Evolutionary conservation across 2,329 filamentous ascomycete species (phyloP), one percentile per base, ranked within the genome.

Genomic region (Eutypella sp.): DNA sequence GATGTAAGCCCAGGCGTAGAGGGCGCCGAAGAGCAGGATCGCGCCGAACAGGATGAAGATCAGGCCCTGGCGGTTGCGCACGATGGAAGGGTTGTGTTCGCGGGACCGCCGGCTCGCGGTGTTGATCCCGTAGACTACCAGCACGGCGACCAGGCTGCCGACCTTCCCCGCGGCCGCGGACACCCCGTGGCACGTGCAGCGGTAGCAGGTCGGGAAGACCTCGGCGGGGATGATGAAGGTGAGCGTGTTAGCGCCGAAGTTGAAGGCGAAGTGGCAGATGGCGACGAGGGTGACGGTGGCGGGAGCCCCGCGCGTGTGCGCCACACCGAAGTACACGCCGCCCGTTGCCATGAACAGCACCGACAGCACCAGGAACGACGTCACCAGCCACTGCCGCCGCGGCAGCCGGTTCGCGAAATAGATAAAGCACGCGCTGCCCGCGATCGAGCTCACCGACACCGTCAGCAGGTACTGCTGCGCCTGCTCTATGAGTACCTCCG

Each of bases 161-260:
- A 79, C 61, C 55, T 83, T 83, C 10, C 79, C 80, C 1, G 74
- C 72, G 0, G 79, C 79, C 0, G 80, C 79, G 0, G 79, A 79
- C 43, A 83, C 78, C 20, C 79, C 79, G 55, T 82, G 79, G 47
- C 78, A 82, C 0, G 79, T 81, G 42, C 74, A 80, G 34, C 81
- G 74, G 54, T 82, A 84, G 50, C 74, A 73, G 2, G 81, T 84
- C 0, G 79, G 80, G 57, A 85, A 85, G 36, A 82, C 75, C 57
- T 85, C 81, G 36, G 78, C 80, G 1, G 81, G 79, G 15, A 84
- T 75, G 44, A 84, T 76, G 55, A 84, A 83, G 0, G 79, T 84
- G 10, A 82, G 72, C 0, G 76, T 79, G 54, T 83, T 83, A 36
- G 79, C 78, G 10, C 79, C 75, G 59, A 79, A 74, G 51, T 79